Evolutionary conservation across 495 filamentous ascomycete species (phyloP), one percentile per base, ranked within the genome.

Genomic region (Penicillium paradoxum): DNA sequence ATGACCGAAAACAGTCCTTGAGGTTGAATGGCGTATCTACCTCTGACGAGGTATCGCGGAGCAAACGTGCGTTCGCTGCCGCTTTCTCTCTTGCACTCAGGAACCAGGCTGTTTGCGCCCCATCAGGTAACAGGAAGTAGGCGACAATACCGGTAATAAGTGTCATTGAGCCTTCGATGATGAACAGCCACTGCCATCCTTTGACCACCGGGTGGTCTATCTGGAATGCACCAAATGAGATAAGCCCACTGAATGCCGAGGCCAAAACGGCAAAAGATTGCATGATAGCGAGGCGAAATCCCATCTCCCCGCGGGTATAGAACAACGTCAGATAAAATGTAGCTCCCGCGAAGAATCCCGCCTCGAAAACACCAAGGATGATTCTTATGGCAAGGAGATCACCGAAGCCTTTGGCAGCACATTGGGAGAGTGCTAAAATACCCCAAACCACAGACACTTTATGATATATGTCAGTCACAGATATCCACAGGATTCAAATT

Each of bases 151-250:
- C 72, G 56, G 83, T 82, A 7, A 27, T 27, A 3, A 18, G 78
- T 0, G 86, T 88, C 65, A 77, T 74, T 6, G 68, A 51, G 0
- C 87, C 87, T 55, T 91, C 85, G 43, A 90, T 81, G 38, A 90
- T 69, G 61, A 91, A 91, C 9, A 90, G 73, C 69, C 86, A 89
- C 21, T 83, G 76, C 87, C 87, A 91, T 7, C 74, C 71, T 0
- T 75, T 58, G 18, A 86, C 65, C 1, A 64, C 54, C 0, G 70
- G 64, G 15, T 75, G 60, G 13, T 80, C 49, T 56, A 88, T 89
- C 52, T 83, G 84, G 61, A 90, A 88, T 1, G 86, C 78, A 1
- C 84, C 86, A 45, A 83, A 88, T 0, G 87, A 81, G 14, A 90
- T 73, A 0, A 89, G 72, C 3, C 86, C 86, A 32, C 52, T 79